These are phyloP conservation scores for Colletotrichum tanaceti DNA, from an alignment of 2,329 filamentous ascomycete genomes.

Conservation along the genomic window DNA sequence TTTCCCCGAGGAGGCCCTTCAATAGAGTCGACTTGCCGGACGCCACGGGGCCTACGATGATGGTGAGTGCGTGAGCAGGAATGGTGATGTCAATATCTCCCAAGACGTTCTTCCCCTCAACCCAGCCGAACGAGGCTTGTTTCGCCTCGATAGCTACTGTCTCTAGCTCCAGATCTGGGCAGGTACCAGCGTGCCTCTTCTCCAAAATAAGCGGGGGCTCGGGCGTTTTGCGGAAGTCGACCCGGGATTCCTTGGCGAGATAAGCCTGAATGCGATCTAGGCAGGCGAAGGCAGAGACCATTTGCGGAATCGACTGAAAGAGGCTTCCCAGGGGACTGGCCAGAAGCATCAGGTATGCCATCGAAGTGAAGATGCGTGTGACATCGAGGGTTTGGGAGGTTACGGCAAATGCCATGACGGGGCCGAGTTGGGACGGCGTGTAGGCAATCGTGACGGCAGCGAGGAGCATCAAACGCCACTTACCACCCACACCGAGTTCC, in stretches of 20 bases:
- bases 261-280: constrained; percentile 52
- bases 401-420: constrained; percentile 49
- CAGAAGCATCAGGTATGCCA: constrained; percentile 51
- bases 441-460: constrained; percentile 48
- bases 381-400: constrained; percentile 44
- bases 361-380: constrained; percentile 48
- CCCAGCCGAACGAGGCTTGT: constrained; percentile 49
- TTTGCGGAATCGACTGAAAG: constrained; percentile 48
- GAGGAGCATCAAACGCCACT: constrained; percentile 45
- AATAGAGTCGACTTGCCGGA: constrained; percentile 55
- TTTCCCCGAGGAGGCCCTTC: constrained; percentile 51
- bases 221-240: constrained; percentile 25
- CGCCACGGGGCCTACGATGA: constrained; percentile 54
- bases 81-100: constrained; percentile 49
- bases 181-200: background rate
- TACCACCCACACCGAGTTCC: constrained; percentile 48
- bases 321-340: constrained; percentile 47
- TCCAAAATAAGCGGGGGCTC: background rate
- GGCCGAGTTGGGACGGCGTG: constrained; percentile 51
- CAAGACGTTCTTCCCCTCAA: constrained; percentile 44
- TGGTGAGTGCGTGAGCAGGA: constrained; percentile 48
- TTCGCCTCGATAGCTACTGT: background rate
- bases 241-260: constrained; percentile 48
- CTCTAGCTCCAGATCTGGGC: background rate
- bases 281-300: constrained; percentile 50